These are phyloP conservation scores for Hydnum rufescens DNA, from an alignment of 768 basidiomycete genomes.

Conservation along the genomic window DNA sequence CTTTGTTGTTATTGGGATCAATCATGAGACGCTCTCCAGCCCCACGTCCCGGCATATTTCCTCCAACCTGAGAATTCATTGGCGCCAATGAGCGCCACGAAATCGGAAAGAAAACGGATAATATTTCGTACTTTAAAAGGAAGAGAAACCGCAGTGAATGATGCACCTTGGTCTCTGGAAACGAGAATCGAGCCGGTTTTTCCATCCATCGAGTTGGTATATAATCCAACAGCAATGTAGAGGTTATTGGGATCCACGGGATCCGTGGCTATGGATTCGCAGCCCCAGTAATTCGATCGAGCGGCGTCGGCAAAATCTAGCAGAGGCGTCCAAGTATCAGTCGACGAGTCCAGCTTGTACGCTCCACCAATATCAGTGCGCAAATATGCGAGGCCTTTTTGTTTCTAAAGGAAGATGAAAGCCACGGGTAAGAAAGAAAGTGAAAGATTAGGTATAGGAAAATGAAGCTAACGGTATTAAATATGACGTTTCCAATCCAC, in stretches of 20 bases:
- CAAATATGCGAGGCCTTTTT: neutral
- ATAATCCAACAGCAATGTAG: constrained; percentile 11
- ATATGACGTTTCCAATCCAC: neutral
- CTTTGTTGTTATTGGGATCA: constrained; percentile 40
- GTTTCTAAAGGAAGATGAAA: neutral
- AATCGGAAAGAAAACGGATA: too few species aligned
- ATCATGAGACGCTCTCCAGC: constrained; percentile 36
- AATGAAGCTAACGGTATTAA: neutral
- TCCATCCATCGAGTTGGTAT: constrained; percentile 35
- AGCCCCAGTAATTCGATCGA: constrained; percentile 28
- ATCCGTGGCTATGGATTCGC: constrained; percentile 42
- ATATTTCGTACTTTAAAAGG: too few species aligned
- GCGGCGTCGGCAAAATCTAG: constrained; percentile 1
- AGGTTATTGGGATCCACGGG: constrained; percentile 35
- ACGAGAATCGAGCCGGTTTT: constrained; percentile 43
- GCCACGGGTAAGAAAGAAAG: neutral
- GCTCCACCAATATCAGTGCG: constrained; percentile 4
- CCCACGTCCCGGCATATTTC: constrained; percentile 51
- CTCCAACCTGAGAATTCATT: constrained; percentile 34
- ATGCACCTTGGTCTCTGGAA: too few species aligned
- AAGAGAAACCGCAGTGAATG: too few species aligned
- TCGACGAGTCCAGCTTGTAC: constrained; percentile 5
- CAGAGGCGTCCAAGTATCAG: constrained; percentile 9
- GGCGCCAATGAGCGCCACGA: too few species aligned
- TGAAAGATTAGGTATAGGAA: neutral